Percentiles rank a stretch among this genome's conserved stretches.
Conservation (phyloP, 345 rosid species). For the Linum usitatissimum region DNA sequence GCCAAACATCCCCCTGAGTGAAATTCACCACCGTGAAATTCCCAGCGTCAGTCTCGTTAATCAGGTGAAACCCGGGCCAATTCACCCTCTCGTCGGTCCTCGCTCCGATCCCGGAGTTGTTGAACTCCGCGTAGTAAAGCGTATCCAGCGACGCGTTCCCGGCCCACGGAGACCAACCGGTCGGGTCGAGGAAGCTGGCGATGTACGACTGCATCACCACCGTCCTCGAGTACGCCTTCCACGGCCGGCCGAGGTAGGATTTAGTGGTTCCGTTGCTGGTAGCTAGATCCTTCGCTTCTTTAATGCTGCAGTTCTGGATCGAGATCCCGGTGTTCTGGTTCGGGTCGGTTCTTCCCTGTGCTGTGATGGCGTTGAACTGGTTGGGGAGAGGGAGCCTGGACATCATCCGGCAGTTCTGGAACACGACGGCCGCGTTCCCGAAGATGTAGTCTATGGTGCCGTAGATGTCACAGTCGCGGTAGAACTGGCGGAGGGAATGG, state of each 20-base stretch:
- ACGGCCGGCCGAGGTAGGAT: conserved; percentile 25
- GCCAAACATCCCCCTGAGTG: conserved; percentile 18
- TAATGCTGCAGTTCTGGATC: conserved; percentile 25
- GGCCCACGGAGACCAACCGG: conserved; percentile 24
- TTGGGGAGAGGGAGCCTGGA: conserved; percentile 15
- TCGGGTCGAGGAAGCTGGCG: conserved; percentile 16
- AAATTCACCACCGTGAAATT: conserved; percentile 18
- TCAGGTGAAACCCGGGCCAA: conserved; percentile 52
- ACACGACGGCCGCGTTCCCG: conserved; percentile 32
- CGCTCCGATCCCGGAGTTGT: conserved; percentile 23
- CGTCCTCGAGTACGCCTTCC: conserved; percentile 31
- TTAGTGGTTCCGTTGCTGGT: conserved; percentile 11
- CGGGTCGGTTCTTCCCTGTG: conserved; percentile 34
- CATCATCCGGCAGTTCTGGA: conserved; percentile 27
- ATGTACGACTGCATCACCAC: conserved; percentile 26
- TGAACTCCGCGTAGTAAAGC: conserved; percentile 28
- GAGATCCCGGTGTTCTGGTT: conserved; percentile 41
- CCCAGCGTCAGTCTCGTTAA: conserved; percentile 18
- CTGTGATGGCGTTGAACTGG: conserved; percentile 29
- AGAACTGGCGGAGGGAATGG: conserved; percentile 47
- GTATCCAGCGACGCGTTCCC: conserved; percentile 20
- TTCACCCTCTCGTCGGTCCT: conserved; percentile 17
- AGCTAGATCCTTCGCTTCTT: conserved; percentile 24
- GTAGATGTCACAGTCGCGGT: conserved; percentile 36
- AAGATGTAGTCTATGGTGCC: conserved; percentile 55